Evolutionary conservation across 441 rosid genomes (phyloP), one percentile per base, ranked within the genome.

Genomic region (Arabidopsis hybrid): DNA sequence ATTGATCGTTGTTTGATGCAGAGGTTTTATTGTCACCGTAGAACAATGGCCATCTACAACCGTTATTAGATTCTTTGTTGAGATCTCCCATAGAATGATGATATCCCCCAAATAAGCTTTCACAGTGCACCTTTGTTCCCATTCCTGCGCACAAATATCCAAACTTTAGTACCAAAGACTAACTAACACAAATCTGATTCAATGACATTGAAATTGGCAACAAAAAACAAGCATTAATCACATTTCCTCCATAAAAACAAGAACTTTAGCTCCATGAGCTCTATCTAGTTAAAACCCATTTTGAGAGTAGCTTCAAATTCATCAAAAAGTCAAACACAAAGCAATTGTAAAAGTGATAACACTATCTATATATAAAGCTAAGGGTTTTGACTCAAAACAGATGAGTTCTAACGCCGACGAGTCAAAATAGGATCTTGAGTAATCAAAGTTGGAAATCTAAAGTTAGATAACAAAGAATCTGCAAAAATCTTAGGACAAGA

Each of bases 51-150:
- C 96, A 93, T 81, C 87, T 83, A 82, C 84, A 90, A 75, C 86
- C 77, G 76, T 85, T 91, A 63, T 21, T 21, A 21, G 92, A 88
- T 63, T 96, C 93, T 74, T 90, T 89, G 73, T 87, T 89, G 62
- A 87, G 89, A 85, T 91, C 97, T 85, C 94, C 85, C 97, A 93
- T 91, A 81, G 91, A 84, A 81, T 79, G 83, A 82, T 80, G 84
- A 83, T 82, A 83, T 78, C 87, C 88, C 49, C 85, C 83, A 67
- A 85, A 80, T 85, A 75, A 79, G 83, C 93, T 84, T 82, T 93
- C 90, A 73, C 80, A 72, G 72, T 88, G 92, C 63, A 89, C 91
- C 83, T 88, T 88, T 85, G 96, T 85, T 87, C 95, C 96, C 97
- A 91, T 91, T 76, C 89, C 97, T 95, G 60, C 77, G 68, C 67